Conservation (phyloP, 129 eudicot species). For the Escallonia herrerae region DNA sequence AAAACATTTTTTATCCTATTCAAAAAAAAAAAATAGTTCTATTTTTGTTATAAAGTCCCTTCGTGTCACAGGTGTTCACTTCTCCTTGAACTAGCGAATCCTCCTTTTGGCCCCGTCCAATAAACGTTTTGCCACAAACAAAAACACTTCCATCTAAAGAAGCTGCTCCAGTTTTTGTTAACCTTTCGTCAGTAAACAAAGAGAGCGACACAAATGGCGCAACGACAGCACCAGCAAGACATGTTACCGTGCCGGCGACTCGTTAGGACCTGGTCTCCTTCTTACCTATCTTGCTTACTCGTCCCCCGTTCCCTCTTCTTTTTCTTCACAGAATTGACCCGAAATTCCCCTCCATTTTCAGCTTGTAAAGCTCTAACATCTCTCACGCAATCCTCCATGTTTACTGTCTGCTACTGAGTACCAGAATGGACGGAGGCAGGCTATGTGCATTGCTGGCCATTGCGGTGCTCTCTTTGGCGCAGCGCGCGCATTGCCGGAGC, state of each 20-base stretch:
- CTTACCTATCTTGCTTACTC: background rate
- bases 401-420: background rate
- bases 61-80: no score
- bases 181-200: no score
- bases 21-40: no score
- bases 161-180: no score
- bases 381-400: background rate
- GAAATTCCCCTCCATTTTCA: background rate
- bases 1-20: no score
- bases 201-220: no score
- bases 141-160: no score
- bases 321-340: background rate
- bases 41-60: no score
- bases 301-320: background rate
- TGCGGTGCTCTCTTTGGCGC: slow-evolving; percentile 19
- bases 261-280: background rate
- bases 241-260: slow-evolving; percentile 24
- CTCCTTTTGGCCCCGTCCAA: no score
- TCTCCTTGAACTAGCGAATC: no score
- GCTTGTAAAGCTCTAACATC: background rate
- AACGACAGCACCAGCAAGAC: background rate
- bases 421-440: slow-evolving; percentile 18
- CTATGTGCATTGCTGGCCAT: slow-evolving; percentile 13
- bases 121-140: no score
- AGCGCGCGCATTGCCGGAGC: slow-evolving; percentile 34